These are phyloP conservation scores for Claviceps lovelessii DNA, from an alignment of 2,329 filamentous ascomycete species.

Conservation along the genomic window DNA sequence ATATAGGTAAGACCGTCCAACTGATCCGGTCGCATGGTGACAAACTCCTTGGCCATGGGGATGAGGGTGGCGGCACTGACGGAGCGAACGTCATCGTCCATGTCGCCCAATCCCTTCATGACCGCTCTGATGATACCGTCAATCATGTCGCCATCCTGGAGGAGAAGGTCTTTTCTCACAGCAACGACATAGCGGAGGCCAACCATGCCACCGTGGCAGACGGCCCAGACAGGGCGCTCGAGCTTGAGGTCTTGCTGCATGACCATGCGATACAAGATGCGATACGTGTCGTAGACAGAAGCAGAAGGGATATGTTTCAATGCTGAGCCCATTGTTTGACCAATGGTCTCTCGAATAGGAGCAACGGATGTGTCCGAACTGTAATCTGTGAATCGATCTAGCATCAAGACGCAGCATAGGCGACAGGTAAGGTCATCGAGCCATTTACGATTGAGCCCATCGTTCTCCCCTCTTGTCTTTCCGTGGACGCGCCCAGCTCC, in stretches of 20 bases:
- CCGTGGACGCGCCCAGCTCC: conserved; percentile 69
- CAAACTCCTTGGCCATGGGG: conserved; percentile 90
- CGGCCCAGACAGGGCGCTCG: conserved; percentile 70
- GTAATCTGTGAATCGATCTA: conserved; percentile 95
- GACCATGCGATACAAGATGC: conserved; percentile 73
- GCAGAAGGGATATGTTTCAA: conserved; percentile 66
- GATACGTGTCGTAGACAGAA: conserved; percentile 75
- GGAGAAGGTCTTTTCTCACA: conserved; percentile 78
- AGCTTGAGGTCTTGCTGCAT: conserved; percentile 74
- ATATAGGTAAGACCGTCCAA: conserved; percentile 78
- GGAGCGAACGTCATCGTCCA: conserved; percentile 88
- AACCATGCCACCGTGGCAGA: conserved; percentile 97
- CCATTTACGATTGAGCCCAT: conserved; percentile 68
- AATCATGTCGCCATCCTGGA: conserved; percentile 72
- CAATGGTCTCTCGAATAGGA: conserved; percentile 87
- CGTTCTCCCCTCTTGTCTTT: conserved; percentile 60
- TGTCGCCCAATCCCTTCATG: conserved; percentile 84
- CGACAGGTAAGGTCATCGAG: conserved; percentile 91
- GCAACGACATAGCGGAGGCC: conserved; percentile 90
- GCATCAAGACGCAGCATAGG: conserved; percentile 88
- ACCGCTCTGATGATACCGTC: conserved; percentile 86
- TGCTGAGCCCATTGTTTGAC: conserved; percentile 81
- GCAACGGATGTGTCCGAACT: conserved; percentile 95
- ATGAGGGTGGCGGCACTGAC: conserved; percentile 96
- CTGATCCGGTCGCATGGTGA: conserved; percentile 63